A percentile compares a stretch with the other conserved stretches of the same genome.
Evolutionary conservation across 2,329 filamentous ascomycete species (phyloP).

Genomic region (Fonsecaea monophora): DNA sequence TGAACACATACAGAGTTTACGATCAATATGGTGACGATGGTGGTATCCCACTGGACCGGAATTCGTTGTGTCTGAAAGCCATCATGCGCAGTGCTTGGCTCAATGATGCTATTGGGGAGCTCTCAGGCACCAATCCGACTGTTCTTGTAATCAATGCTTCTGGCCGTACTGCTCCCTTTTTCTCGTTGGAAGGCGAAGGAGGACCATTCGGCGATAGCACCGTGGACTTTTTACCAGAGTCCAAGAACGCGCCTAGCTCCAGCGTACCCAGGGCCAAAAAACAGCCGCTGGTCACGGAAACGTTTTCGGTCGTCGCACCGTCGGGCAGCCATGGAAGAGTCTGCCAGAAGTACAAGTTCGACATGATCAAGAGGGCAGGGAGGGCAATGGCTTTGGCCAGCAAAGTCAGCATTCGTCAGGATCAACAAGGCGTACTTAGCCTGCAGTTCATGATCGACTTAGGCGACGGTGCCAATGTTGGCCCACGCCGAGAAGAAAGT

Average conservation of each 20-base stretch:
- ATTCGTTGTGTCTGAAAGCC: slow-evolving; percentile 83
- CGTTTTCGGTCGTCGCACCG: slow-evolving; percentile 63
- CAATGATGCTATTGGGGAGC: slow-evolving; percentile 59
- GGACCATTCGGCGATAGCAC: slow-evolving; percentile 65
- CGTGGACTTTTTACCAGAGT: slow-evolving; percentile 65
- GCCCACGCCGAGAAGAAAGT: slow-evolving; percentile 26
- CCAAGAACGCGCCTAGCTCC: slow-evolving; percentile 49
- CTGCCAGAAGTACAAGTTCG: slow-evolving; percentile 84
- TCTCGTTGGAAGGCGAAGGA: slow-evolving; percentile 73
- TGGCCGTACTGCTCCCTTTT: slow-evolving; percentile 67
- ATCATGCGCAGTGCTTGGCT: slow-evolving; percentile 76
- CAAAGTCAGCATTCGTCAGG: slow-evolving; percentile 89
- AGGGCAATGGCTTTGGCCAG: slow-evolving; percentile 92
- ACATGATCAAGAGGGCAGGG: slow-evolving; percentile 80
- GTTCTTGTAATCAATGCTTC: slow-evolving; percentile 72
- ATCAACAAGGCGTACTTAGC: slow-evolving; percentile 87
- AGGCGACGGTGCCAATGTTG: slow-evolving; percentile 57
- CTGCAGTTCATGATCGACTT: slow-evolving; percentile 96
- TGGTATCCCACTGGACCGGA: slow-evolving; percentile 86
- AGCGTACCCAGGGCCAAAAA: slow-evolving; percentile 43
- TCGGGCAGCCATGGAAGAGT: slow-evolving; percentile 65
- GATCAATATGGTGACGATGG: slow-evolving; percentile 63
- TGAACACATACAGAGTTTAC: slow-evolving; percentile 77
- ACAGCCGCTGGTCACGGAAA: slow-evolving; percentile 55
- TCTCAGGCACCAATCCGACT: slow-evolving; percentile 71